A percentile compares a stretch with the other conserved stretches of the same genome.
phyloP scores from a whole-genome alignment of 768 basidiomycete species.

The Exsudoporus frostii region DNA sequence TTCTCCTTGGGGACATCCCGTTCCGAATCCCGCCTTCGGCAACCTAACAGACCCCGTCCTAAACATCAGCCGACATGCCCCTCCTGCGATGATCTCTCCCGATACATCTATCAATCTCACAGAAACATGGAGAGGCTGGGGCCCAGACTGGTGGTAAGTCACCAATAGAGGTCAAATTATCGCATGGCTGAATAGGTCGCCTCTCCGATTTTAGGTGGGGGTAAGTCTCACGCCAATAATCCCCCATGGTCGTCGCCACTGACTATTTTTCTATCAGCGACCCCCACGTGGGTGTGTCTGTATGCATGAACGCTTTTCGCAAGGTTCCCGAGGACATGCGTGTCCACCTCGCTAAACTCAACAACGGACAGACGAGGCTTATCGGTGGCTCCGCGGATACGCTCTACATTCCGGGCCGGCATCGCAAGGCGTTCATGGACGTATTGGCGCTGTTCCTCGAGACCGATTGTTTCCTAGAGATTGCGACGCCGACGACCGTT shows the following conservation, averaged over 20 bases:
- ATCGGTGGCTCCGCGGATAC: constrained; percentile 50
- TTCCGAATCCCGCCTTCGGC: constrained; percentile 38
- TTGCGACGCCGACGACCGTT: constrained; percentile 43
- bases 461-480: constrained; percentile 49
- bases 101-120: constrained; percentile 37
- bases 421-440: constrained; percentile 39
- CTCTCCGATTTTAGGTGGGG: constrained; percentile 37
- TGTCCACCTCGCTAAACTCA: constrained; percentile 35
- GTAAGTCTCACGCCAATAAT: constrained; percentile 21
- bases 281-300: constrained; percentile 42
- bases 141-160: constrained; percentile 42
- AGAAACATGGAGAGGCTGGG: constrained; percentile 41
- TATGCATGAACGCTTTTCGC: constrained; percentile 42
- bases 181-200: constrained; percentile 4
- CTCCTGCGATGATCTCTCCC: constrained; percentile 42
- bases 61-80: constrained; percentile 33
- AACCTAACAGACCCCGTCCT: constrained; percentile 9
- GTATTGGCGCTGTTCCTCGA: constrained; percentile 43
- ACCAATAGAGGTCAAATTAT: not conserved
- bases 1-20: constrained; percentile 42
- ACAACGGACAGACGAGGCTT: constrained; percentile 34
- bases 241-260: not conserved
- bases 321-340: constrained; percentile 37
- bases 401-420: constrained; percentile 45
- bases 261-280: constrained; percentile 28